Conservation (phyloP, 2,329 filamentous ascomycete species). For the Mycosphaerelloides madeirae region DNA sequence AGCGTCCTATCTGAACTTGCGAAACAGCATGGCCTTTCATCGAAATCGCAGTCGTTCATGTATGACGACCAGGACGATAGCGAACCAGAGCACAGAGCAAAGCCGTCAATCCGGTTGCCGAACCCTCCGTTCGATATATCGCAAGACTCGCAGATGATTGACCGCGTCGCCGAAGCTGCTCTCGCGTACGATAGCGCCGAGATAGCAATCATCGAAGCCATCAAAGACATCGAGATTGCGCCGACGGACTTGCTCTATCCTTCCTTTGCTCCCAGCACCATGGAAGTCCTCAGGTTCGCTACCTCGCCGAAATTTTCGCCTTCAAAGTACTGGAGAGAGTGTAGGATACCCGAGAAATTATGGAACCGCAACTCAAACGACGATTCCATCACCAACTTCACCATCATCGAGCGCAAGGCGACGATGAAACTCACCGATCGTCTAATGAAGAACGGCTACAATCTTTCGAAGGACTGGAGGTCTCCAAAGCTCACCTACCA, state of each 20-base stretch:
- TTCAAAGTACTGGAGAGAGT: not conserved
- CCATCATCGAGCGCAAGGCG: conserved; percentile 4
- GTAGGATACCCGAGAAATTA: not conserved
- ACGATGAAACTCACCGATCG: conserved; percentile 4
- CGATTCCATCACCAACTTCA: conserved; percentile 16
- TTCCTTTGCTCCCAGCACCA: not conserved
- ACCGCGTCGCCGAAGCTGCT: not conserved
- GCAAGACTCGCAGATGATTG: not conserved
- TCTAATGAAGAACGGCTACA: conserved; percentile 4
- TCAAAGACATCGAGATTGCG: not conserved
- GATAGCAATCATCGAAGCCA: not conserved
- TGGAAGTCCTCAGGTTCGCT: no score
- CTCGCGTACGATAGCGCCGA: not conserved
- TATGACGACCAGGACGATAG: no score
- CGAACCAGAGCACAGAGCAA: no score
- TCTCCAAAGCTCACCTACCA: conserved; percentile 12
- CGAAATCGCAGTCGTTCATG: no score
- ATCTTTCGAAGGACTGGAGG: conserved; percentile 1
- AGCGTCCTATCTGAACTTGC: no score
- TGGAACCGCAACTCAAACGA: conserved; percentile 10
- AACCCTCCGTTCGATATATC: no score
- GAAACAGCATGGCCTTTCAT: no score
- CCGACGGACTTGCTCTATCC: not conserved
- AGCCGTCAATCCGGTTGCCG: no score
- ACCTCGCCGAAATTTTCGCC: not conserved